phyloP scores from a whole-genome alignment of 2,329 filamentous ascomycete genomes.

The Colletotrichum godetiae region DNA sequence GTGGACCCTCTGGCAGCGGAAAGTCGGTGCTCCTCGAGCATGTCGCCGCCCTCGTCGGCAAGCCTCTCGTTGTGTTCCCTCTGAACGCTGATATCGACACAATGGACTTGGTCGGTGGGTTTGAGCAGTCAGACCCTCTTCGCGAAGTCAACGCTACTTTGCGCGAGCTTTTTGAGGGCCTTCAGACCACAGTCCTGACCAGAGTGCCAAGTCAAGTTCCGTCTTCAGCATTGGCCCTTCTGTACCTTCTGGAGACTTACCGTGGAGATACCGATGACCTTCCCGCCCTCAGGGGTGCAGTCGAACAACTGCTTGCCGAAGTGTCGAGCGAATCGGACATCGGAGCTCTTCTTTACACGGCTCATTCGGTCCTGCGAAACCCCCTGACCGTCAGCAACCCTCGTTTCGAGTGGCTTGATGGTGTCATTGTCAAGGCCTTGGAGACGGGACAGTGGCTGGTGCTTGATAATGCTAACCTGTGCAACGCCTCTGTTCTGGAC shows the following conservation, averaged over 20 bases:
- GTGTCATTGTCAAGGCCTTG: conserved; percentile 88
- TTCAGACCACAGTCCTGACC: conserved; percentile 63
- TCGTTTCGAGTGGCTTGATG: conserved; percentile 96
- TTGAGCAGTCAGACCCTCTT: conserved; percentile 90
- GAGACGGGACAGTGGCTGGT: conserved; percentile 91
- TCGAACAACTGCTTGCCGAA: conserved; percentile 53
- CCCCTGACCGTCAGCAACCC: conserved; percentile 74
- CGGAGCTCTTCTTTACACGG: conserved; percentile 57
- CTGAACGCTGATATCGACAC: conserved; percentile 97
- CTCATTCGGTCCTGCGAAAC: conserved; percentile 61
- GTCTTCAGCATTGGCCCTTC: conserved; percentile 58
- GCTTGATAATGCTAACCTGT: conserved; percentile 96
- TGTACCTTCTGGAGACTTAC: conserved; percentile 60
- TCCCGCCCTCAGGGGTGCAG: conserved; percentile 48
- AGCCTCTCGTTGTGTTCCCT: conserved; percentile 82
- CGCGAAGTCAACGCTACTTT: conserved; percentile 73
- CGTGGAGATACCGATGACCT: conserved; percentile 52
- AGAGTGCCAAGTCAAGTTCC: conserved; percentile 60
- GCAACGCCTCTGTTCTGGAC: conserved; percentile 93
- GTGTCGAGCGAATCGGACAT: conserved; percentile 59
- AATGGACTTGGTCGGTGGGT: conserved; percentile 96
- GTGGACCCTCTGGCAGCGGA: conserved; percentile 85
- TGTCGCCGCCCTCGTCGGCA: conserved; percentile 82
- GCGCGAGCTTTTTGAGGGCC: conserved; percentile 59
- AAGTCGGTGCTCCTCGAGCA: conserved; percentile 86